phyloP scores from a whole-genome alignment of 1,139 yeast genomes.

The Hemisphaericaspora xylofermentans region DNA sequence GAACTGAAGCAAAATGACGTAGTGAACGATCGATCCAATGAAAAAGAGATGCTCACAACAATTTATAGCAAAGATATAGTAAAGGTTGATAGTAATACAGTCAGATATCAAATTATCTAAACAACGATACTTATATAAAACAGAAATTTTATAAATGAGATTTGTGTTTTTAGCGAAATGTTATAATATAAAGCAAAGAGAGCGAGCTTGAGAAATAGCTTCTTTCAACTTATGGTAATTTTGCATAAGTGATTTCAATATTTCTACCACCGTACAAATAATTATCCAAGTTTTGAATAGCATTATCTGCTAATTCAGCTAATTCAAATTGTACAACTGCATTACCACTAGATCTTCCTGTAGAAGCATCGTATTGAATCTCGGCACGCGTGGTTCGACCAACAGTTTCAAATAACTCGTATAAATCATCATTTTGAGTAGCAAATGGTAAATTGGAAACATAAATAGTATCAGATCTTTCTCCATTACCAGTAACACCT shows the following conservation, averaged over 20 bases:
- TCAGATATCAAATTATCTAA: too few species aligned
- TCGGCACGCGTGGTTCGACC: constrained; percentile 80
- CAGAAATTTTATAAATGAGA: too few species aligned
- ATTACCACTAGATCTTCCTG: constrained; percentile 75
- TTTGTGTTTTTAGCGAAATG: too few species aligned
- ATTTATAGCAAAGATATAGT: too few species aligned
- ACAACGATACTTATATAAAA: too few species aligned
- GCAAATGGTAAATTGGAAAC: constrained; percentile 86
- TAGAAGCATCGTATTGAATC: constrained; percentile 55
- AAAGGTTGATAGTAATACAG: too few species aligned
- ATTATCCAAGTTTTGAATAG: constrained; percentile 70
- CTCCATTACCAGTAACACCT: constrained; percentile 67
- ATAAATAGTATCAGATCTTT: constrained; percentile 59
- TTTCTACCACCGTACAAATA: constrained; percentile 85
- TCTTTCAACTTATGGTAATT: constrained; percentile 15
- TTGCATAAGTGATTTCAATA: constrained; percentile 64
- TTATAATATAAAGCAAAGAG: neutral
- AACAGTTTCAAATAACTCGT: constrained; percentile 82
- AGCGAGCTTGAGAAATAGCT: too few species aligned
- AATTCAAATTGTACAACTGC: constrained; percentile 82
- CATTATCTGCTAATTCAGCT: constrained; percentile 68
- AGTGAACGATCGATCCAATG: too few species aligned
- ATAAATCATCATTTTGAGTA: constrained; percentile 80
- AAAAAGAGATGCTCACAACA: too few species aligned
- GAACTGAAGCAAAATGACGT: too few species aligned